Percentiles rank a stretch among this genome's conserved stretches.
phyloP scores from a whole-genome alignment of 2,329 filamentous ascomycete genomes.

The Dactylonectria estremocensis region DNA sequence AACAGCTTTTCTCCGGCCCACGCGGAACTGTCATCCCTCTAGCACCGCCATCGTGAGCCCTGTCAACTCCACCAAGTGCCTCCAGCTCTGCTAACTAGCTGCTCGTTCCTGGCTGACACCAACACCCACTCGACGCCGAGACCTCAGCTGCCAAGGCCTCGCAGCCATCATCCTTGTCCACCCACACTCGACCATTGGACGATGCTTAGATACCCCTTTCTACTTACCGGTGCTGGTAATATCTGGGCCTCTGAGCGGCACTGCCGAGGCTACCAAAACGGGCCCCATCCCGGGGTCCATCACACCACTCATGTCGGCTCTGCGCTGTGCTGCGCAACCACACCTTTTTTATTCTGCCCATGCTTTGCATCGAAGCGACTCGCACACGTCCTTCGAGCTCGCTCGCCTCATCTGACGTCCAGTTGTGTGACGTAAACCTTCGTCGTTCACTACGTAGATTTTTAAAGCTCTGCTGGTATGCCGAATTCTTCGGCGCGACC shows the following conservation, averaged over 20 bases:
- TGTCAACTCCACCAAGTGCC: neutral
- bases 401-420: neutral
- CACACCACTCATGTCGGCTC: neutral
- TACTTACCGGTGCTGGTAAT: neutral
- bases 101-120: neutral
- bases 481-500: neutral
- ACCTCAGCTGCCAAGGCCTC: neutral
- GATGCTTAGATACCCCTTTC: neutral
- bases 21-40: neutral
- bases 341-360: neutral
- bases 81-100: neutral
- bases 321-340: neutral
- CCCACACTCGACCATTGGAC: too few species aligned
- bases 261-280: neutral
- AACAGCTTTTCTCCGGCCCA: neutral
- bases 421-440: neutral
- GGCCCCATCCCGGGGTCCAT: neutral
- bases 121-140: neutral
- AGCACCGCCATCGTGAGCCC: too few species aligned
- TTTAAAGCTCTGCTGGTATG: neutral
- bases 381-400: neutral
- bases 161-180: slow-evolving; percentile 1
- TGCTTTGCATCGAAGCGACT: neutral
- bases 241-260: neutral
- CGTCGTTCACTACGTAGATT: neutral